Conservation (phyloP, 768 basidiomycete genomes). For the Rhizopogon roseolus region DNA sequence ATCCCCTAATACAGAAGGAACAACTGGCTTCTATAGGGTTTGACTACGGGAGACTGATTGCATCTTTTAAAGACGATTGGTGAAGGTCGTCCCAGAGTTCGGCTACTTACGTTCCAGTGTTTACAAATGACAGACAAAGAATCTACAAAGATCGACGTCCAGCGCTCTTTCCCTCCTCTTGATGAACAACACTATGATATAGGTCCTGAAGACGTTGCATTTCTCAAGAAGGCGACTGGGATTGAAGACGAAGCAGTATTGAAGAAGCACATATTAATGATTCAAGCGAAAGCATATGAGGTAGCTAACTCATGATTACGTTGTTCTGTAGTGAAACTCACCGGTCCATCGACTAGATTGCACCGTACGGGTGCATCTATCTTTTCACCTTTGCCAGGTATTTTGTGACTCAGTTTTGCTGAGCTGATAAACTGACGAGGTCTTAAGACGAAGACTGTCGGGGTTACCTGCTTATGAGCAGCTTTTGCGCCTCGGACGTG, state of each 20-base stretch:
- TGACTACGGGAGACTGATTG: no score
- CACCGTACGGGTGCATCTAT: constrained; percentile 7
- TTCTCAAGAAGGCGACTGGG: constrained; percentile 20
- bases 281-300: constrained; percentile 22
- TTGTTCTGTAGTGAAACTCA: not conserved
- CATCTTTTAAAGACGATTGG: no score
- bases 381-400: not conserved
- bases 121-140: not conserved
- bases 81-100: no score
- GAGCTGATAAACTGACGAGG: not conserved
- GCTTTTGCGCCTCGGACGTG: constrained; percentile 26
- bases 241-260: constrained; percentile 20
- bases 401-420: not conserved
- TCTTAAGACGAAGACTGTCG: not conserved
- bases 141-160: not conserved
- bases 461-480: constrained; percentile 4
- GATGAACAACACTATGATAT: constrained; percentile 1
- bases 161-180: constrained; percentile 1
- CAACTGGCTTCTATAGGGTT: no score
- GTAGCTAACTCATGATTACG: constrained; percentile 5
- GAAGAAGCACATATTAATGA: constrained; percentile 19
- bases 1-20: no score
- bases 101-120: no score
- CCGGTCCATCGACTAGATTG: not conserved
- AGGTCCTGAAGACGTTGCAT: constrained; percentile 2